Conservation (phyloP, 495 filamentous ascomycete genomes). For the Aspergillus coremiiformis region DNA sequence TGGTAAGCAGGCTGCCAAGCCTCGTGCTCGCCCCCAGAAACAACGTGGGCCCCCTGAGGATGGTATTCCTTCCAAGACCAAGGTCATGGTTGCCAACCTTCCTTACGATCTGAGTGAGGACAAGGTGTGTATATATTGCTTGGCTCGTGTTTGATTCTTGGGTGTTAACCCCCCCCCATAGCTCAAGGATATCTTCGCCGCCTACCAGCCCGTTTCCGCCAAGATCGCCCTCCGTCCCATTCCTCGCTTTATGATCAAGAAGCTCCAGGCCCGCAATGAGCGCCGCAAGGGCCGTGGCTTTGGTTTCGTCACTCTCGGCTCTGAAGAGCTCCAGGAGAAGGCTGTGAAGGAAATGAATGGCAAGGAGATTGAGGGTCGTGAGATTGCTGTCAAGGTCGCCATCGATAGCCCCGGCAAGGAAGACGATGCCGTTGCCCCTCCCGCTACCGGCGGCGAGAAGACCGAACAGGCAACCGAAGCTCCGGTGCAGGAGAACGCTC, state of each 20-base stretch:
- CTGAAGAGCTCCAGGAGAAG: slow-evolving; percentile 94
- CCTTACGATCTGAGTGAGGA: slow-evolving; percentile 97
- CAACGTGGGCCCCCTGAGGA: slow-evolving; percentile 95
- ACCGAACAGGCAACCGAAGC: slow-evolving; percentile 36
- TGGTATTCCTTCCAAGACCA: slow-evolving; percentile 96
- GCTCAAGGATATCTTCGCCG: slow-evolving; percentile 94
- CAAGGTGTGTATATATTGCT: slow-evolving; percentile 53
- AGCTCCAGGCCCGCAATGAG: slow-evolving; percentile 94
- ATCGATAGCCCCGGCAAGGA: slow-evolving; percentile 99
- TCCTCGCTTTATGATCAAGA: slow-evolving; percentile 99
- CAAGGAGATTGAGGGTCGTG: slow-evolving; percentile 94
- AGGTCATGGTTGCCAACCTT: slow-evolving; percentile 99
- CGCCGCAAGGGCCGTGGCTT: slow-evolving; percentile 99
- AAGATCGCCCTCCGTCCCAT: slow-evolving; percentile 98
- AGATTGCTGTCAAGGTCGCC: slow-evolving; percentile 99
- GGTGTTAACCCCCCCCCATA: slow-evolving; percentile 42
- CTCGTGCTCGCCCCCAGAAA: slow-evolving; percentile 44
- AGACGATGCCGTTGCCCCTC: slow-evolving; percentile 72
- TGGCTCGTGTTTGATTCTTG: neutral
- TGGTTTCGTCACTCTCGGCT: slow-evolving; percentile 91
- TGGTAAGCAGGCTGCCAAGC: slow-evolving; percentile 51
- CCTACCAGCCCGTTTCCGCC: slow-evolving; percentile 81
- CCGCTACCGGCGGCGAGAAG: slow-evolving; percentile 26
- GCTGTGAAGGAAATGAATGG: slow-evolving; percentile 97
- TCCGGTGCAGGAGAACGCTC: slow-evolving; percentile 33